phyloP scores from a whole-genome alignment of 1,139 yeast species.

The Tardiomyces digboiensis region DNA sequence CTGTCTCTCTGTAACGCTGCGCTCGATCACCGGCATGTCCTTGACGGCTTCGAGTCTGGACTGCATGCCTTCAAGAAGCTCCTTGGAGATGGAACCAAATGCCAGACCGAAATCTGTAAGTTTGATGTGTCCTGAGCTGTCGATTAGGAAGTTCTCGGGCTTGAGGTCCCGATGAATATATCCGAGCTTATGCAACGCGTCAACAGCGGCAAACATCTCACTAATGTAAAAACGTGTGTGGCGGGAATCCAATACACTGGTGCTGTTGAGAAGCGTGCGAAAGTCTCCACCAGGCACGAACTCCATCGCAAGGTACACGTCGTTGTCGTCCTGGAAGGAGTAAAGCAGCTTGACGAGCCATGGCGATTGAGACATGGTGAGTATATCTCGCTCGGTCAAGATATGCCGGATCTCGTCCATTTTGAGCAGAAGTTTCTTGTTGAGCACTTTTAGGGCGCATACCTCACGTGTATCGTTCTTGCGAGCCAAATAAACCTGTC shows the following conservation, averaged over 20 bases:
- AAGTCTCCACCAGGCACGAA: conserved; percentile 99
- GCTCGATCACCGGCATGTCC: conserved; percentile 51
- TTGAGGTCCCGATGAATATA: conserved; percentile 96
- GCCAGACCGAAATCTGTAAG: conserved; percentile 97
- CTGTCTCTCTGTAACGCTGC: conserved; percentile 83
- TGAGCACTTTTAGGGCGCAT: conserved; percentile 89
- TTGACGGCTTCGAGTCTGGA: conserved; percentile 72
- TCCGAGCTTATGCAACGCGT: conserved; percentile 89
- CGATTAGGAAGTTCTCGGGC: conserved; percentile 95
- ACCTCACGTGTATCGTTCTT: conserved; percentile 93
- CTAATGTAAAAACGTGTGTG: conserved; percentile 93
- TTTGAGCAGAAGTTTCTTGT: conserved; percentile 76
- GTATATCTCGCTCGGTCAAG: conserved; percentile 89
- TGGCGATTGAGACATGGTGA: conserved; percentile 80
- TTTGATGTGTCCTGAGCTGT: conserved; percentile 91
- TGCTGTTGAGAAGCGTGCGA: conserved; percentile 86
- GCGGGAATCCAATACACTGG: conserved; percentile 86
- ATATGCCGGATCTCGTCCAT: conserved; percentile 95
- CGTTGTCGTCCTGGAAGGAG: conserved; percentile 90
- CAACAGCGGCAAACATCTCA: conserved; percentile 94
- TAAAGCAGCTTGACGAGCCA: conserved; percentile 93
- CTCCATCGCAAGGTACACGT: conserved; percentile 95
- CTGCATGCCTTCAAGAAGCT: conserved; percentile 90
- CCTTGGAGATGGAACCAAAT: conserved; percentile 91
- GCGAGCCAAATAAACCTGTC: conserved; percentile 86